phyloP scores from a whole-genome alignment of 2,329 filamentous ascomycete species.

The Verticillium isaacii region DNA sequence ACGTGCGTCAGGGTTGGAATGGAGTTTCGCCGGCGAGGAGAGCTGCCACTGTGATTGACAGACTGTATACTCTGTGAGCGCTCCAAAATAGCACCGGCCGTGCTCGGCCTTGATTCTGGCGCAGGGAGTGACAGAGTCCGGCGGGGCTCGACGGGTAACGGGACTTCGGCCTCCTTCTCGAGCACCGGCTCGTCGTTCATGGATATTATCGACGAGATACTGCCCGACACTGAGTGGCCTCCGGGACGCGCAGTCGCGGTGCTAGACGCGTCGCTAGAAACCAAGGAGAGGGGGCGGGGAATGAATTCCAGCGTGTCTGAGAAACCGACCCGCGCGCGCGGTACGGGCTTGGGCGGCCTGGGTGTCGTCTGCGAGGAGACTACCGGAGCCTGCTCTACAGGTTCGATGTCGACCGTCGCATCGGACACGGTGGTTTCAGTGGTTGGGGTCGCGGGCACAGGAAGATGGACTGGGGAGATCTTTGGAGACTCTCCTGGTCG shows the following conservation, averaged over 20 bases:
- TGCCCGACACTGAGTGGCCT: slow-evolving; percentile 69
- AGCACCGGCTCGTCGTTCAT: slow-evolving; percentile 33
- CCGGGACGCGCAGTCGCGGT: slow-evolving; percentile 63
- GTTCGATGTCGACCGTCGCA: not conserved
- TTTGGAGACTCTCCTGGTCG: not conserved
- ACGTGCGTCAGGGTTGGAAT: slow-evolving; percentile 48
- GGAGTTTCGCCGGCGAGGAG: slow-evolving; percentile 52
- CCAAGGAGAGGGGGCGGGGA: slow-evolving; percentile 73
- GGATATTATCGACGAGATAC: slow-evolving; percentile 73
- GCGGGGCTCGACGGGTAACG: slow-evolving; percentile 27
- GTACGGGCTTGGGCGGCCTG: slow-evolving; percentile 28
- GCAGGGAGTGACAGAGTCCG: slow-evolving; percentile 29
- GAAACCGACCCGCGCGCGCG: slow-evolving; percentile 70
- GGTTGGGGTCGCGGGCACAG: not conserved
- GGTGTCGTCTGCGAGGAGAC: slow-evolving; percentile 11
- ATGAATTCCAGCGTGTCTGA: slow-evolving; percentile 82
- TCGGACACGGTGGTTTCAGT: not conserved
- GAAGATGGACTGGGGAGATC: not conserved
- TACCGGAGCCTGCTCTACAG: not conserved
- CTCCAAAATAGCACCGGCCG: slow-evolving; percentile 66
- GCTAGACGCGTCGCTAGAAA: slow-evolving; percentile 80
- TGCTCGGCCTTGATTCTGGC: slow-evolving; percentile 58
- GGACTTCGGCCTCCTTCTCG: slow-evolving; percentile 3
- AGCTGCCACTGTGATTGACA: slow-evolving; percentile 23
- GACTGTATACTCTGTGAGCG: slow-evolving; percentile 33